phyloP scores from a whole-genome alignment of 2,329 filamentous ascomycete genomes.

The Aspergillus glaucus region DNA sequence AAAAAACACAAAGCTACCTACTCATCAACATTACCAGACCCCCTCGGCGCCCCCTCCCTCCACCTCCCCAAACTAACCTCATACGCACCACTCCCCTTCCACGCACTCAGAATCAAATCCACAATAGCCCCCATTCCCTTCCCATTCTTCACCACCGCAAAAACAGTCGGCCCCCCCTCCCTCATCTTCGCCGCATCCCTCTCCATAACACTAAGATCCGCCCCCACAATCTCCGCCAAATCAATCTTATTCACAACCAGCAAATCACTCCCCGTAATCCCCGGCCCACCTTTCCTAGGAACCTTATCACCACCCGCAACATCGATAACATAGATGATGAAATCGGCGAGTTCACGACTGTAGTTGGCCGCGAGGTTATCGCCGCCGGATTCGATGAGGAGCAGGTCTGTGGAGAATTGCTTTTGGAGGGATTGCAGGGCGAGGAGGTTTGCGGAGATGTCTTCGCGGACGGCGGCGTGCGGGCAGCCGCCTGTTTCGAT shows the following conservation, averaged over 20 bases:
- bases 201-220: conserved; percentile 90
- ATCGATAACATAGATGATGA: conserved; percentile 98
- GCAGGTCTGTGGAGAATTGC: conserved; percentile 71
- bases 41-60: conserved; percentile 34
- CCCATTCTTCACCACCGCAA: conserved; percentile 93
- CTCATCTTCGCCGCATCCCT: conserved; percentile 88
- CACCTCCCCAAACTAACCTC: conserved; percentile 39
- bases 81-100: conserved; percentile 79
- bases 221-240: conserved; percentile 80
- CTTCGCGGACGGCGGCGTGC: conserved; percentile 93
- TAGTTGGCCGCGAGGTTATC: conserved; percentile 98
- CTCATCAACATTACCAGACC: conserved; percentile 30
- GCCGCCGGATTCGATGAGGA: conserved; percentile 91
- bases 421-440: conserved; percentile 83
- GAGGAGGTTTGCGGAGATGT: conserved; percentile 88
- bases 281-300: conserved; percentile 88
- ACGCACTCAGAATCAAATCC: conserved; percentile 80
- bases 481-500: conserved; percentile 98
- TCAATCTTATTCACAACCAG: conserved; percentile 97
- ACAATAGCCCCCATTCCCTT: conserved; percentile 82
- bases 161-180: conserved; percentile 90
- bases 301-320: conserved; percentile 96
- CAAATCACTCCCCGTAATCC: conserved; percentile 93
- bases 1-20: conserved; percentile 6
- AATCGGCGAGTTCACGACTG: conserved; percentile 87